A percentile compares a stretch with the other conserved stretches of the same genome.
Conservation (phyloP, 164 flowering plant species). For the Sedum album region DNA sequence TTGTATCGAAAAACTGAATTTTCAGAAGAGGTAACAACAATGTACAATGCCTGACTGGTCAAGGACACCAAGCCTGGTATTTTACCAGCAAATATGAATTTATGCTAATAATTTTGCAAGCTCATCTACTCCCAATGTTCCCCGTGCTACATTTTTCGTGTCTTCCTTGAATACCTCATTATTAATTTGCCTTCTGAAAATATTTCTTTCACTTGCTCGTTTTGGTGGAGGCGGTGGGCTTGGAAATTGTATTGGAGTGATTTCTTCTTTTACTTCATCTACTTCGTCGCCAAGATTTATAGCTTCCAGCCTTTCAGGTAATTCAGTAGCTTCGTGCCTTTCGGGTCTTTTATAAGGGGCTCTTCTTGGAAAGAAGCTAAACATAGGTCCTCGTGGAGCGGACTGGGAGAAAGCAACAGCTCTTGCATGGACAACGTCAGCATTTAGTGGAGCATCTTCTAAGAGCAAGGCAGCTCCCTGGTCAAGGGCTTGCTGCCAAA, state of each 20-base stretch:
- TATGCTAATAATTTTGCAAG: conserved; percentile 75
- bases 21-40: conserved; percentile 28
- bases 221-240: conserved; percentile 14
- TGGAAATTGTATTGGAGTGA: neutral
- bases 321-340: conserved; percentile 19
- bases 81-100: too few species aligned
- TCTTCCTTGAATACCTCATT: conserved; percentile 26
- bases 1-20: conserved; percentile 23
- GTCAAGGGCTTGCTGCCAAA: conserved; percentile 58
- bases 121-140: conserved; percentile 72
- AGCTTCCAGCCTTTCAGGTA: conserved; percentile 17
- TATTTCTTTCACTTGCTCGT: conserved; percentile 21
- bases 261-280: conserved; percentile 17
- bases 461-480: conserved; percentile 57
- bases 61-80: too few species aligned
- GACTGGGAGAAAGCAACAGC: conserved; percentile 51
- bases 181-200: conserved; percentile 17
- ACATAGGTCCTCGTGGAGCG: conserved; percentile 70
- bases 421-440: conserved; percentile 45
- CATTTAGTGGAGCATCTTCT: conserved; percentile 48
- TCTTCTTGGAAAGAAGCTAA: conserved; percentile 29
- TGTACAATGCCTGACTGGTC: too few species aligned
- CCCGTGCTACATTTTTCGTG: conserved; percentile 32
- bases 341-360: conserved; percentile 13
- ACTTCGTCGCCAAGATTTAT: conserved; percentile 13